Conservation (phyloP, 176 grass and related monocot genomes). For the Aechmea fasciata region DNA sequence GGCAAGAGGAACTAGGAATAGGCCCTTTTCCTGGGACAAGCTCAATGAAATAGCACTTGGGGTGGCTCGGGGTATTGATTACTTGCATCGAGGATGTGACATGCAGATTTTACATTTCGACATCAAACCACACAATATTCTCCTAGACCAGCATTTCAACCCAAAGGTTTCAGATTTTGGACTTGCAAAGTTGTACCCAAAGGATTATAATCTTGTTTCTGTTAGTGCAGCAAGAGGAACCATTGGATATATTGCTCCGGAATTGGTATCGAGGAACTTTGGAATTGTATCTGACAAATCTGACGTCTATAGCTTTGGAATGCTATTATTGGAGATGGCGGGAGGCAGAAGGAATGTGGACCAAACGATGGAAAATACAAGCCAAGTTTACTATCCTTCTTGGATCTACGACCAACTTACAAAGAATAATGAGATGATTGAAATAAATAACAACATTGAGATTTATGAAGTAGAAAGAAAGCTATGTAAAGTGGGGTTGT, state of each 20-base stretch:
- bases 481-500: too few species aligned
- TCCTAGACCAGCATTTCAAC: neutral
- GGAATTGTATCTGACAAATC: neutral
- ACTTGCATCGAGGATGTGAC: conserved; percentile 3
- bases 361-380: too few species aligned
- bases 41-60: neutral
- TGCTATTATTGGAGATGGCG: too few species aligned
- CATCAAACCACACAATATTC: conserved; percentile 11
- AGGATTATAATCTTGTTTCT: neutral
- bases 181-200: conserved; percentile 9
- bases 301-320: conserved; percentile 1
- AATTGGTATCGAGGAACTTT: neutral
- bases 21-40: neutral
- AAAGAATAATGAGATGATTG: too few species aligned
- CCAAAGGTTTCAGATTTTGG: conserved; percentile 6
- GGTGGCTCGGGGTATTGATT: neutral
- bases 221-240: neutral
- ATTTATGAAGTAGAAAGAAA: too few species aligned
- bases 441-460: too few species aligned
- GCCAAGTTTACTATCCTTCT: too few species aligned
- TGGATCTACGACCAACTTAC: too few species aligned
- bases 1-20: neutral
- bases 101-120: conserved; percentile 14
- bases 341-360: too few species aligned
- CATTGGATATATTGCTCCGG: conserved; percentile 9